These are phyloP conservation scores for Whalleya microplaca DNA, from an alignment of 2,329 filamentous ascomycete species.

Conservation along the genomic window DNA sequence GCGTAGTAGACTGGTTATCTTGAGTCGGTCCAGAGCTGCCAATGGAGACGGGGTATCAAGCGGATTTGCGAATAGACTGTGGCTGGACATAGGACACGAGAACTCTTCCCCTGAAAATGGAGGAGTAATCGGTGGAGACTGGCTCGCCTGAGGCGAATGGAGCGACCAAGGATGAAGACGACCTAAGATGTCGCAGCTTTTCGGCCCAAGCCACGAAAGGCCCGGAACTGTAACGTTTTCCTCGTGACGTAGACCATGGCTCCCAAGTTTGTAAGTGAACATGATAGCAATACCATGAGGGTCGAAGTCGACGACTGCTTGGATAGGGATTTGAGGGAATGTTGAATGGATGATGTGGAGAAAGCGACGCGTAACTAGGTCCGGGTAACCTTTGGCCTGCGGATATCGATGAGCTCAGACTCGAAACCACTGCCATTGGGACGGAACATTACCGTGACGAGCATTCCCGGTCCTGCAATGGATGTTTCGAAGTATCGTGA, in stretches of 20 bases:
- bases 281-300: constrained; percentile 77
- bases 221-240: constrained; percentile 50
- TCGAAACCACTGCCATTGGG: neutral
- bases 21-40: constrained; percentile 59
- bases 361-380: constrained; percentile 70
- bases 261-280: constrained; percentile 73
- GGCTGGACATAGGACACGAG: neutral
- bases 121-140: neutral
- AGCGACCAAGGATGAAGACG: neutral
- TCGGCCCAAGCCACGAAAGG: constrained; percentile 69
- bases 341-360: constrained; percentile 56
- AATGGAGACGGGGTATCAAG: constrained; percentile 42
- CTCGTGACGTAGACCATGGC: constrained; percentile 65
- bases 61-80: neutral
- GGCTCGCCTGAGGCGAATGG: neutral
- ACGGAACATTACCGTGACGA: constrained; percentile 62
- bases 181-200: constrained; percentile 45
- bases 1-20: constrained; percentile 57
- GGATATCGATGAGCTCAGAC: constrained; percentile 7
- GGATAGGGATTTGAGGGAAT: constrained; percentile 58
- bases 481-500: constrained; percentile 57
- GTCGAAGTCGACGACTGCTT: constrained; percentile 73
- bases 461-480: constrained; percentile 58
- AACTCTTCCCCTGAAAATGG: constrained; percentile 1
- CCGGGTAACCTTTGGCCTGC: constrained; percentile 82